Evolutionary conservation across 805 yeast genomes (phyloP).

Genomic region (Wickerhamiella bombiphila): DNA sequence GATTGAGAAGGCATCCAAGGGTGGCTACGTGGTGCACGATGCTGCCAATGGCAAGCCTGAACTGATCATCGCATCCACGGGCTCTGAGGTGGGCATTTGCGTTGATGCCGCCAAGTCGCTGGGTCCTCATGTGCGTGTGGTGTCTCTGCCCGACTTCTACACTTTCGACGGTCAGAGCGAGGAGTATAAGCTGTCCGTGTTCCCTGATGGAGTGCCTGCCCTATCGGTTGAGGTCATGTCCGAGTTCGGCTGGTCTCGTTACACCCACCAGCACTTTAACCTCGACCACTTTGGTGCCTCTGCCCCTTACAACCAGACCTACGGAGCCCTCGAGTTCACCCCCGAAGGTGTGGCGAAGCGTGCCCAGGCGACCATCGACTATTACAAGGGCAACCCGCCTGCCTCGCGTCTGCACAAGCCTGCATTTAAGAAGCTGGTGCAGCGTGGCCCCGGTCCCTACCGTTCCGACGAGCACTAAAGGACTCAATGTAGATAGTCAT

Average conservation of each 20-base stretch:
- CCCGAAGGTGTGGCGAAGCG: constrained; percentile 84
- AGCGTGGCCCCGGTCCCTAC: constrained; percentile 21
- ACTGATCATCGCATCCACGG: constrained; percentile 72
- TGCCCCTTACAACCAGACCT: constrained; percentile 73
- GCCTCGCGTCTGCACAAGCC: constrained; percentile 50
- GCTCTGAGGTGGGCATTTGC: constrained; percentile 81
- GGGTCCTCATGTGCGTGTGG: constrained; percentile 68
- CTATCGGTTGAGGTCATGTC: constrained; percentile 88
- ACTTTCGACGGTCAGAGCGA: constrained; percentile 74
- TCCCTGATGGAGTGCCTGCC: constrained; percentile 92
- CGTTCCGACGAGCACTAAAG: constrained; percentile 2
- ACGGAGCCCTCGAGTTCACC: constrained; percentile 77
- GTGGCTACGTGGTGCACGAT: constrained; percentile 72
- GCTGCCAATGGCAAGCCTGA: constrained; percentile 39
- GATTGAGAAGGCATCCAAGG: constrained; percentile 81
- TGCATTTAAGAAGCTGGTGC: constrained; percentile 17
- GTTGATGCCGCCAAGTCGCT: constrained; percentile 72
- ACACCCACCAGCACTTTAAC: constrained; percentile 94
- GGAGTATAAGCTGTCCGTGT: constrained; percentile 69
- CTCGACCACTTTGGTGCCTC: constrained; percentile 93
- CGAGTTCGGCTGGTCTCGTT: constrained; percentile 84
- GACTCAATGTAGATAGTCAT: too few relatives aligned
- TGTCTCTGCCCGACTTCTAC: constrained; percentile 83
- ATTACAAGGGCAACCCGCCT: constrained; percentile 61
- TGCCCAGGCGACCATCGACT: constrained; percentile 63